phyloP scores from a whole-genome alignment of 116 monocot species.

The Phalaenopsis hybrid region DNA sequence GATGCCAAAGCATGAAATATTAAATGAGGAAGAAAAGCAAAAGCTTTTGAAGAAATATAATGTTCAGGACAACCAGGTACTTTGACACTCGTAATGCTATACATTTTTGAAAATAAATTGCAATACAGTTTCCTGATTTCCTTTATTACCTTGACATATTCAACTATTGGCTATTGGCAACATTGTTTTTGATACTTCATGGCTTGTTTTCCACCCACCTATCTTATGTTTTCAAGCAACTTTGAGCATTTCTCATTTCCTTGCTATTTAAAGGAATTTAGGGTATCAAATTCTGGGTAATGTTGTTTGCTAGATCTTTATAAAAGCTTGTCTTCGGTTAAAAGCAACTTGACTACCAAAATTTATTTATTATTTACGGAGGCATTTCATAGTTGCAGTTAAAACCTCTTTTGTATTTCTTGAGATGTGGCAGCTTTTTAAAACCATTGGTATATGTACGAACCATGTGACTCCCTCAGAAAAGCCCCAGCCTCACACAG shows the following conservation, averaged over 20 bases:
- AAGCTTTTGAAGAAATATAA: constrained; percentile 72
- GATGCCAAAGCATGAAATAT: constrained; percentile 71
- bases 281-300: background rate
- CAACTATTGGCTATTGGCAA: background rate
- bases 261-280: background rate
- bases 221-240: background rate
- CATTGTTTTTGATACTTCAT: background rate
- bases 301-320: background rate
- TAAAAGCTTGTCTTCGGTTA: background rate
- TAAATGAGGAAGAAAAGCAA: constrained; percentile 54
- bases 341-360: background rate
- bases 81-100: background rate
- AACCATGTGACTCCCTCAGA: no score
- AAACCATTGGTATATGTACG: no score
- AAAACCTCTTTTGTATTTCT: no score
- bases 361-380: no score
- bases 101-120: background rate
- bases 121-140: background rate
- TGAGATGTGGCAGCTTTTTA: no score
- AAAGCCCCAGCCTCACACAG: no score
- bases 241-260: background rate
- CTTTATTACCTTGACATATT: background rate
- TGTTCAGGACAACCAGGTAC: constrained; percentile 73
- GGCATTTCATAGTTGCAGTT: no score
- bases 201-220: background rate